Evolutionary conservation across 2,329 filamentous ascomycete genomes (phyloP), one percentile per base, ranked within the genome.

Genomic region (Pseudogymnoascus sp.): DNA sequence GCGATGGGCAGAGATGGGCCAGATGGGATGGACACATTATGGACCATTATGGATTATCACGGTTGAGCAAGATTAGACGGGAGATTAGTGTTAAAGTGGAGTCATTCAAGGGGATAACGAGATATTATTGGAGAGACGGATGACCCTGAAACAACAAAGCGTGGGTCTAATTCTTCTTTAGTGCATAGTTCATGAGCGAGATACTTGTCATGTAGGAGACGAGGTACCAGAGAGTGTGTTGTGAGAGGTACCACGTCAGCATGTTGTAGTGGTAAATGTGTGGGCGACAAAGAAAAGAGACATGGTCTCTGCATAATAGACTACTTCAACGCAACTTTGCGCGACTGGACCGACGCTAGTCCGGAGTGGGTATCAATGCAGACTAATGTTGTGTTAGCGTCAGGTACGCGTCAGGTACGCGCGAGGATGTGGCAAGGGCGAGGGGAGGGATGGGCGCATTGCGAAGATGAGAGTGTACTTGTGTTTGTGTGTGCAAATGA

Each of bases 401-500:
- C 42, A 48, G 42, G 42, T 48, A 48, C 42, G 42, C 42, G 42
- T 48, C 42, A 48, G 42, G 42, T 48, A 48, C 41, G 41, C 41
- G 41, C 21, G 10, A 44, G 10, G 41, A 27, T n/a, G 21, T 44
- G 41, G 21, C 21, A 27, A n/a, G 21, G 36, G n/a, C 13, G 4
- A 15, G 36, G 36, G 36, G 5, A 39, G 5, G 36, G 8, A 4
- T 36, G 36, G 21, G 21, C 21, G 3, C 21, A 21, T 21, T 21
- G 21, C 21, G 21, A 21, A 21, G 33, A 36, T 36, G 33, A 12
- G 10, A 8, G 33, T 8, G 33, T 10, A 36, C 33, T 21, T 21
- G 21, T 21, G 21, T 21, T 21, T 21, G 21, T 21, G 21, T 3
- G 21, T 21, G 21, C 3, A 21, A 3, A 21, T 21, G 21, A 21